These are phyloP conservation scores for Ceratobasidium sp. DNA, from an alignment of 1,284 basidiomycete genomes.

Conservation along the genomic window DNA sequence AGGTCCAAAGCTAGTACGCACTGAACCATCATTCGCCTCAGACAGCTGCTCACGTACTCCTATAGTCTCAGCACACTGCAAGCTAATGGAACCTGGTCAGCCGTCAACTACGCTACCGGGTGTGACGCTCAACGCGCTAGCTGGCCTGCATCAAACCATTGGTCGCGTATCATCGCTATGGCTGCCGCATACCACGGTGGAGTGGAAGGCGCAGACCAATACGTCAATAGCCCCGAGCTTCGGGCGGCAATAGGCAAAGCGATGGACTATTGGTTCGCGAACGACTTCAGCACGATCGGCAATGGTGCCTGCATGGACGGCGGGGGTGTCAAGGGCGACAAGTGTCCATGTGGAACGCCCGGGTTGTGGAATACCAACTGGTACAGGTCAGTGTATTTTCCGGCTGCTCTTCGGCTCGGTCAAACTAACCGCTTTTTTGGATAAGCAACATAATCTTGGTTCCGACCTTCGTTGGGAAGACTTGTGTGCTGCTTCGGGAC, in stretches of 20 bases:
- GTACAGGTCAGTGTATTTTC: constrained; percentile 54
- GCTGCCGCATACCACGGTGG: constrained; percentile 50
- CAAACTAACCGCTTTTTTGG: neutral
- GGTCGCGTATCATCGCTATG: constrained; percentile 64
- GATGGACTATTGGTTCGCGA: constrained; percentile 72
- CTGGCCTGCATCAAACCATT: constrained; percentile 72
- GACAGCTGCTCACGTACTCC: neutral
- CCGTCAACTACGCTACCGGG: constrained; percentile 67
- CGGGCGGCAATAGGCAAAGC: constrained; percentile 60
- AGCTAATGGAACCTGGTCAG: constrained; percentile 46
- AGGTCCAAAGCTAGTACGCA: constrained; percentile 2
- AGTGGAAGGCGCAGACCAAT: constrained; percentile 46
- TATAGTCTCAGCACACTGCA: neutral
- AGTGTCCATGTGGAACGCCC: constrained; percentile 65
- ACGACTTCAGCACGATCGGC: constrained; percentile 64
- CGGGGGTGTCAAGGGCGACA: constrained; percentile 57
- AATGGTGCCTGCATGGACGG: constrained; percentile 60
- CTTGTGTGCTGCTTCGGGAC: constrained; percentile 63
- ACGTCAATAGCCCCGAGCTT: constrained; percentile 57
- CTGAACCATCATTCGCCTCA: neutral
- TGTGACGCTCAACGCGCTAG: constrained; percentile 69
- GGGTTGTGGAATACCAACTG: constrained; percentile 76
- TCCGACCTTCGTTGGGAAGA: constrained; percentile 64
- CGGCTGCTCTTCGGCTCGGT: neutral
- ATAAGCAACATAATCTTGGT: constrained; percentile 65